Evolutionary conservation across 345 rosid genomes (phyloP).

Genomic region (Murraya koenigii): DNA sequence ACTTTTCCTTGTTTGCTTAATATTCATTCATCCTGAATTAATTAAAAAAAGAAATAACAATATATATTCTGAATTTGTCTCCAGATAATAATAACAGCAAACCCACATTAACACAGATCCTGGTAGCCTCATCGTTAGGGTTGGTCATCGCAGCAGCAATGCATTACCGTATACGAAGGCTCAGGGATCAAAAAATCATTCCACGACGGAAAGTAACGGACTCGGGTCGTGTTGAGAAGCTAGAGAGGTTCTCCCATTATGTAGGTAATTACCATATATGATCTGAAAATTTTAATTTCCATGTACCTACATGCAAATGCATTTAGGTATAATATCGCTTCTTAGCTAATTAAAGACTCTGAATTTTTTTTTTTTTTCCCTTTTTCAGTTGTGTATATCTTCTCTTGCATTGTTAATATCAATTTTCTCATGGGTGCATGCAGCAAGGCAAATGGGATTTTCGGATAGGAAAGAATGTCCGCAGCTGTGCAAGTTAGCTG

Average conservation of each 20-base stretch:
- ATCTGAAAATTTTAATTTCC: neutral
- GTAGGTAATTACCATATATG: conserved; percentile 49
- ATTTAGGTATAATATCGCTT: neutral
- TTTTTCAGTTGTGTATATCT: neutral
- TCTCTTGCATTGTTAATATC: neutral
- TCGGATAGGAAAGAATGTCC: conserved; percentile 76
- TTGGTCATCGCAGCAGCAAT: conserved; percentile 66
- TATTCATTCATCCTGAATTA: neutral
- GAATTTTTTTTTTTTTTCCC: neutral
- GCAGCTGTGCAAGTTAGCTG: conserved; percentile 74
- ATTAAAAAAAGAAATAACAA: neutral
- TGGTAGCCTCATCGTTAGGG: conserved; percentile 65
- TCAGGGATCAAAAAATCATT: conserved; percentile 56
- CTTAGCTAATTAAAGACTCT: neutral
- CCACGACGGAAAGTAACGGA: conserved; percentile 49
- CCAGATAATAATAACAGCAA: conserved; percentile 41
- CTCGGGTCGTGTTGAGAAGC: conserved; percentile 45
- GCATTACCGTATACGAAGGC: conserved; percentile 43
- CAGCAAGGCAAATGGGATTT: conserved; percentile 92
- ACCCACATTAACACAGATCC: conserved; percentile 49
- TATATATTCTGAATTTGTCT: neutral
- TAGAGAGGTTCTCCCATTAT: conserved; percentile 85
- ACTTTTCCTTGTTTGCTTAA: neutral
- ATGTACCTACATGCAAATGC: too few relatives aligned
- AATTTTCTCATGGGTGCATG: neutral